Evolutionary conservation across 2,329 filamentous ascomycete species (phyloP).

Genomic region (Aspergillus sp.): DNA sequence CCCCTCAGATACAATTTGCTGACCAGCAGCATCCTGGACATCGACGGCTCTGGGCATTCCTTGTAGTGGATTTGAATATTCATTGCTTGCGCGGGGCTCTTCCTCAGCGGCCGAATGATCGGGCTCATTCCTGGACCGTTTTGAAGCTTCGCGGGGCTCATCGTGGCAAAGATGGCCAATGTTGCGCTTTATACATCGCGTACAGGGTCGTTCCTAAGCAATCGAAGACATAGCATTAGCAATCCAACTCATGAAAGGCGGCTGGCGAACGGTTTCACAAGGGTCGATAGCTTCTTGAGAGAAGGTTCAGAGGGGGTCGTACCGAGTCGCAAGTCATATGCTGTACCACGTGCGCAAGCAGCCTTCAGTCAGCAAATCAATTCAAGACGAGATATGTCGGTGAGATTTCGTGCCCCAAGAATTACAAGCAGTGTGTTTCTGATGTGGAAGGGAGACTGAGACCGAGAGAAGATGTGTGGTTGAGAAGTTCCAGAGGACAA

Average conservation of each 20-base stretch:
- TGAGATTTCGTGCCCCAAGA: conserved; percentile 13
- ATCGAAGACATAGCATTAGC: conserved; percentile 29
- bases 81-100: conserved; percentile 48
- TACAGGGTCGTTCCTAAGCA: conserved; percentile 85
- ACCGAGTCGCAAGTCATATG: conserved; percentile 93
- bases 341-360: conserved; percentile 52
- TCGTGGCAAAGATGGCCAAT: conserved; percentile 98
- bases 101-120: conserved; percentile 61
- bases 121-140: conserved; percentile 71
- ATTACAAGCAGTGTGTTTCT: not conserved
- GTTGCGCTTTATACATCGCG: conserved; percentile 95
- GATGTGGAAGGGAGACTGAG: not conserved
- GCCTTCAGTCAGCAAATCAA: conserved; percentile 47
- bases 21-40: conserved; percentile 54
- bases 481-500: not conserved
- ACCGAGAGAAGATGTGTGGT: not conserved
- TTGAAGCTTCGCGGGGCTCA: conserved; percentile 84
- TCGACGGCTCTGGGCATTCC: conserved; percentile 55
- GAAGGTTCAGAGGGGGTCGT: conserved; percentile 45
- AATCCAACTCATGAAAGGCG: conserved; percentile 13
- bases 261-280: conserved; percentile 24
- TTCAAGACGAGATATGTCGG: conserved; percentile 12
- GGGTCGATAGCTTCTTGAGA: conserved; percentile 14
- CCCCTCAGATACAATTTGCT: conserved; percentile 41
- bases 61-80: conserved; percentile 44